Conservation (phyloP, 2,329 filamentous ascomycete species). For the Paecilomyces formosus region DNA sequence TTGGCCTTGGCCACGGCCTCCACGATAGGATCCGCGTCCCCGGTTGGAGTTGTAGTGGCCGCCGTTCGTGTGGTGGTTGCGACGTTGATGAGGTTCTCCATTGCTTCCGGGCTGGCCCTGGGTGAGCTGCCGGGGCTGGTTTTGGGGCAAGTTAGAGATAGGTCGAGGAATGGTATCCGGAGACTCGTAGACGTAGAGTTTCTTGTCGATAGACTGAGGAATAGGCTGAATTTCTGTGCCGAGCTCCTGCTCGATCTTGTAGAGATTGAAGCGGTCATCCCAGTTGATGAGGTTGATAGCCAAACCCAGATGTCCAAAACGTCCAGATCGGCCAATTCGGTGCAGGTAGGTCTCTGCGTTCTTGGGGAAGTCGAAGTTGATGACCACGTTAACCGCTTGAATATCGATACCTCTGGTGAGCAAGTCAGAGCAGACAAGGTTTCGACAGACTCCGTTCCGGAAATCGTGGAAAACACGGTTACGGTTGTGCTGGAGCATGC, state of each 20-base stretch:
- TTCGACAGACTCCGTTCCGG: conserved; percentile 93
- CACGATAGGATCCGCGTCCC: conserved; percentile 36
- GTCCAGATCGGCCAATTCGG: conserved; percentile 93
- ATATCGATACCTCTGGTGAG: conserved; percentile 99
- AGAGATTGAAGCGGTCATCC: conserved; percentile 98
- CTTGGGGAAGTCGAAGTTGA: conserved; percentile 99
- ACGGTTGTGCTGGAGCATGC: conserved; percentile 93
- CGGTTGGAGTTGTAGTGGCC: conserved; percentile 30
- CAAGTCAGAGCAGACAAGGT: conserved; percentile 94
- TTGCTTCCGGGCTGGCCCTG: conserved; percentile 14
- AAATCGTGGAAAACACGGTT: conserved; percentile 99
- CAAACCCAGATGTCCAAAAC: conserved; percentile 92
- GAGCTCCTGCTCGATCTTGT: conserved; percentile 95
- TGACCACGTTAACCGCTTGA: conserved; percentile 97
- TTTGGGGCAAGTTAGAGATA: conserved; percentile 47
- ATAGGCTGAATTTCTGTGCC: conserved; percentile 98
- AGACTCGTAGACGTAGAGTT: conserved; percentile 94
- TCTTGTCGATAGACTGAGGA: conserved; percentile 89
- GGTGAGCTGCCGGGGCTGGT: conserved; percentile 16
- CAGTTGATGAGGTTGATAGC: conserved; percentile 99
- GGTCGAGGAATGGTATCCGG: conserved; percentile 92
- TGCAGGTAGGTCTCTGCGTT: conserved; percentile 98
- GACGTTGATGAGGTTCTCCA: conserved; percentile 24
- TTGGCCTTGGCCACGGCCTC: conserved; percentile 36
- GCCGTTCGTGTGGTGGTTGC: conserved; percentile 26